Base-by-base conservation (phyloP, 495 filamentous ascomycete species). In the Cercophora newfieldiana region DNA sequence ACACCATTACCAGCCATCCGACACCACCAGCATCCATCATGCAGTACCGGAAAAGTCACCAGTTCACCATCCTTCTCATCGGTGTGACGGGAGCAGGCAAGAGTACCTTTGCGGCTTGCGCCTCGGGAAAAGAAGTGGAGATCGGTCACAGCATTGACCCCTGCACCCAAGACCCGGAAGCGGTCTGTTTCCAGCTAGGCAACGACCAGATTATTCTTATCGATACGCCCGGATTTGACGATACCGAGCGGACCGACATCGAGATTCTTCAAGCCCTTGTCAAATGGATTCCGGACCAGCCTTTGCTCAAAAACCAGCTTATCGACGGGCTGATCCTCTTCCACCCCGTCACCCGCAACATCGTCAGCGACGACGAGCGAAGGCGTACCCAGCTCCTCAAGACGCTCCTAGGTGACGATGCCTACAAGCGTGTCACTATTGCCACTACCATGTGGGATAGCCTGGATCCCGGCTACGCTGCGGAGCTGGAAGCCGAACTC, bases 161-260 rank as follows among this genome's bases (percentile, higher is more conserved):
- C 0, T 71, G 73, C 59, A 75, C 73, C 1, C 54, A 66, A 31
- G 58, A 69, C 21, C 44, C 70, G 18, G 31, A 51, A 0, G 47
- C 63, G 12, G 68, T 72, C 12, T 16, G 6, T 0, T 62, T 62
- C 30, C 56, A 50, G 1, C 63, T 75, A 18, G 67, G 69, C 14
- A 72, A 69, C 19, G 56, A 69, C 7, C 55, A 30, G 1, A 63
- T 81, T 21, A 71, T 68, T 29, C 70, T 85, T 2, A 72, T 84
- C 55, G 82, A 85, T 64, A 84, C 82, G 0, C 82, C 82, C 2
- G 83, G 82, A 19, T 85, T 85, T 54, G 74, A 85, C 63, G 82
- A 85, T 66, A 78, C 78, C 1, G 68, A 67, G 21, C 69, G 77
- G 0, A 73, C 68, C 6, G 82, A 83, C 49, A 68, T 73, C 0